Evolutionary conservation across 225 moss, liverwort and hornwort genomes (phyloP), one percentile per base, ranked within the genome.

Genomic region (Thuidium tamariscinum): DNA sequence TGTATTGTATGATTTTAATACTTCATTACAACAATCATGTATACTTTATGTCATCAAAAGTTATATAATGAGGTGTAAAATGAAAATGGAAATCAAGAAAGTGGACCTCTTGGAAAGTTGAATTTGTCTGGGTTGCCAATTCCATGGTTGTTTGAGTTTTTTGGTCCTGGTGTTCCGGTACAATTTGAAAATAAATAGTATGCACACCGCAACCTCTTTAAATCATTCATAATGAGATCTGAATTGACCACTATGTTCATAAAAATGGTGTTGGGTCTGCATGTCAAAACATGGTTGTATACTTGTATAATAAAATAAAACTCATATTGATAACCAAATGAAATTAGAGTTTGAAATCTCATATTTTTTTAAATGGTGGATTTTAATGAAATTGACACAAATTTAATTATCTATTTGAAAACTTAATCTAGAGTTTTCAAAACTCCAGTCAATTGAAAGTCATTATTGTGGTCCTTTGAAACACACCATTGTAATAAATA

Each of bases 51-150:
- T 8, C n/a, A 67, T 60, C 5, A 13, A 55, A 84, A 86, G 20
- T 71, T 25, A 92, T 34, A 59, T 72, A 75, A 61, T 61, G 3
- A 32, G 29, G 11, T 16, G 6, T 51, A 66, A 42, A 41, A 83
- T 3, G 48, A 16, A 8, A 73, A 65, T 51, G 26, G 44, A 68
- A 52, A 66, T 3, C 16, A 64, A 30, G 44, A 68, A 52, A 72
- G 2, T 26, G 59, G 27, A 92, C 93, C 88, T 91, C 83, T 2
- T 57, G 54, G n/a, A 18, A 44, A 44, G 85, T 4, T 17, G 77
- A 82, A 60, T 91, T 74, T 74, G 92, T 92, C 12, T 94, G 93
- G 19, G 78, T 91, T 63, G 89, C 88, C 23, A 85, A 83, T 25
- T 94, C 92, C 68, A 3, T 81, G 30, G 88, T 88, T 80, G 83